Evolutionary conservation across 805 yeast species (phyloP), one percentile per base, ranked within the genome.

Genomic region (Candida ascalaphidarum): DNA sequence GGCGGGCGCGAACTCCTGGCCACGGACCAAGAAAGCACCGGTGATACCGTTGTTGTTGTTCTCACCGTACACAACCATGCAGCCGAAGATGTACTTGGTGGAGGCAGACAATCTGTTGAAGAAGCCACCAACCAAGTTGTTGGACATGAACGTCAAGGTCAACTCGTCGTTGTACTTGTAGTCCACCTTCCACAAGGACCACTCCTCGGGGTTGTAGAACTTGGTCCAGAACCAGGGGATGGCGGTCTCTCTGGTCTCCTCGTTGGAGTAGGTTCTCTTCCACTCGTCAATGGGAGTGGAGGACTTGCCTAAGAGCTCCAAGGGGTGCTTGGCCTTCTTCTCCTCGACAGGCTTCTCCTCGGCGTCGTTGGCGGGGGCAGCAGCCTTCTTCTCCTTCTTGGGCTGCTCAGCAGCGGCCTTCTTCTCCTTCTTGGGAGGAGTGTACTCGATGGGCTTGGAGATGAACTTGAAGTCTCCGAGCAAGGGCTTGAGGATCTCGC

Each of bases 161-260:
- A 89, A 77, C 73, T 89, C 98, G 49, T 89, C 97, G 65, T 92
- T 88, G 74, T 92, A 89, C 75, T 83, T 86, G 88, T 81, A 89
- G 58, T 77, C 94, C 50, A 88, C 94, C 73, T 73, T 84, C 85
- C 85, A 89, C 50, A 89, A 61, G 32, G 97, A 88, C 85, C 88
- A 89, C 66, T 89, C 97, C 41, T 76, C 71, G 42, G 92, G 77
- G 68, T 89, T 80, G 73, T 71, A 89, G 69, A 81, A 78, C 59
- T 81, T 81, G 43, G 66, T 54, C 96, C 96, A 92, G 88, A 89
- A 92, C 88, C 89, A 92, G 58, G 97, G 97, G 46, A 89, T 71
- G 43, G 96, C 95, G 44, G 64, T 77, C 57, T 76, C 79, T 68
- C 96, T 83, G 57, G 97, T 89, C 52, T 92, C 97, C 68, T 85